Base-by-base conservation (phyloP, 2,329 filamentous ascomycete species). In the Pleoardoris graminearum region DNA sequence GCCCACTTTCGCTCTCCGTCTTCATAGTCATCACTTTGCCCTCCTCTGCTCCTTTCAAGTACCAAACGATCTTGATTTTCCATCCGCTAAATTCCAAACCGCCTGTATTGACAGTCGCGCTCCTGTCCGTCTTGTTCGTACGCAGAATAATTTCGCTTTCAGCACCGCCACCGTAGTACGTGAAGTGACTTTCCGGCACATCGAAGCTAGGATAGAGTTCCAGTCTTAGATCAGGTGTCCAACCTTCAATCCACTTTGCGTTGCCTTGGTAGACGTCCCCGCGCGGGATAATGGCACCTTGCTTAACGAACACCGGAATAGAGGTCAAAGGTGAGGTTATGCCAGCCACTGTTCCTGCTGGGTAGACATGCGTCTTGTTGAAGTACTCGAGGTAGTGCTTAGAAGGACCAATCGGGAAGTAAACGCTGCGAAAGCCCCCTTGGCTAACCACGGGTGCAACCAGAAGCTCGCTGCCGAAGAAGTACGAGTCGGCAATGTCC, bases 201-300 rank as follows among this genome's bases (percentile, higher is more conserved):
- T 66, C 55, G 30, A 55, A 71, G 39, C 42, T 50, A 2, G 71
- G 71, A 36, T 65, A 74, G 1, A 68, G 36, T 48, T 75, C 69
- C 19, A 75, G 55, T 11, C 52, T 54, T 0, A 74, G 55, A 27
- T 55, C 60, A 14, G 69, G 66, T 41, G 53, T 47, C 71, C 69
- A 73, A 36, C 67, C 55, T 23, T 63, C 50, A 6, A 65, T 59
- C 70, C 70, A 73, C 37, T 65, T 68, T n/a, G 68, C 64, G 45
- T 73, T 74, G 2, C 66, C 70, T 51, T 69, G 63, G 39, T 54
- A 65, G 21, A 74, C 59, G 48, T 74, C 70, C 4, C 70, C 72
- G 2, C 62, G 60, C 2, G 63, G 62, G 12, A 75, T 57, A 21
- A 73, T 69, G 7, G 70, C 65, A 23, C 72, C 71, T 29, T 68